phyloP scores from a whole-genome alignment of 2,329 filamentous ascomycete species.

The Fusarium scirpi region DNA sequence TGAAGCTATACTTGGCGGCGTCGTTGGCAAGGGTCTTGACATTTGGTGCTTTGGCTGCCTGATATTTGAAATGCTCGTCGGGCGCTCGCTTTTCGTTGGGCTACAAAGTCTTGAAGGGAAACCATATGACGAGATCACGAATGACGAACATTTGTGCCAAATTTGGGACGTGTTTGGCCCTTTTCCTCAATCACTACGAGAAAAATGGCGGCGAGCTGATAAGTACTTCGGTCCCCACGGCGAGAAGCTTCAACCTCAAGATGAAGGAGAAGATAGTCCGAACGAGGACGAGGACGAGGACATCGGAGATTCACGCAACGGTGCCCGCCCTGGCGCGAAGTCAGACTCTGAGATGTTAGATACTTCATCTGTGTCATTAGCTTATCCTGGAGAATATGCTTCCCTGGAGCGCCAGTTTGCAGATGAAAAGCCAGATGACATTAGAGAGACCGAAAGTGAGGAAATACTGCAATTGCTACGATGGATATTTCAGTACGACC shows the following conservation, averaged over 20 bases:
- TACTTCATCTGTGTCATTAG: not conserved
- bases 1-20: not conserved
- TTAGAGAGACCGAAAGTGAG: not conserved
- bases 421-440: not conserved
- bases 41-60: not conserved
- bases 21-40: not conserved
- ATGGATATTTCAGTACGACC: not conserved
- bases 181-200: not conserved
- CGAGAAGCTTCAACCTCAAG: not conserved
- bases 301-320: not conserved
- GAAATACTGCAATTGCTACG: not conserved
- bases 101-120: not conserved
- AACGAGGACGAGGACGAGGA: not conserved
- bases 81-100: not conserved
- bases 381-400: not conserved
- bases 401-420: not conserved
- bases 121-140: not conserved
- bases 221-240: not conserved
- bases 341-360: not conserved
- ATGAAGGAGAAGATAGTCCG: not conserved
- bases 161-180: not conserved
- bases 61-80: not conserved
- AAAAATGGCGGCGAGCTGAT: not conserved
- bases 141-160: conserved; percentile 4
- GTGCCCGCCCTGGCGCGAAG: not conserved